Evolutionary conservation across 192 early-diverging fungal species (phyloP).

Genomic region (Gorgonomyces haynaldii): DNA sequence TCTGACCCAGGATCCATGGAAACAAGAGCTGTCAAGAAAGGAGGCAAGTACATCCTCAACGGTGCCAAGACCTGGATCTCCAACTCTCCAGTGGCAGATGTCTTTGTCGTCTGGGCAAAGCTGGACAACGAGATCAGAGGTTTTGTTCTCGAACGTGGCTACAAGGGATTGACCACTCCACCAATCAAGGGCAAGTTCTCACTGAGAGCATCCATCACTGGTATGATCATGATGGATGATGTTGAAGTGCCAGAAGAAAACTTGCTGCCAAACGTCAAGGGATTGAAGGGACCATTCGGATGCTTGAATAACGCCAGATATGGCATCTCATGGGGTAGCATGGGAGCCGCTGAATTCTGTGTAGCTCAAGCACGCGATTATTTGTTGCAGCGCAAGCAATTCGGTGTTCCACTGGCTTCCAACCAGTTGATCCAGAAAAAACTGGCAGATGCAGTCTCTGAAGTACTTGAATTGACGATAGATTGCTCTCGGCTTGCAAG

Average conservation of each 20-base stretch:
- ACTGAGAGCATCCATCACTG: slow-evolving; percentile 83
- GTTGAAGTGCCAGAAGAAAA: slow-evolving; percentile 86
- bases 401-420: slow-evolving; percentile 78
- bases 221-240: slow-evolving; percentile 99
- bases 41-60: slow-evolving; percentile 59
- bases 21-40: slow-evolving; percentile 66
- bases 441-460: slow-evolving; percentile 84
- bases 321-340: slow-evolving; percentile 92
- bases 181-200: slow-evolving; percentile 93
- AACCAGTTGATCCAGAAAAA: slow-evolving; percentile 97
- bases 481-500: slow-evolving; percentile 79
- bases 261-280: slow-evolving; percentile 79
- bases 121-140: slow-evolving; percentile 77
- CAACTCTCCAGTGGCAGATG: slow-evolving; percentile 94
- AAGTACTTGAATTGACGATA: slow-evolving; percentile 28
- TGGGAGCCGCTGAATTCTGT: slow-evolving; percentile 92
- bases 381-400: slow-evolving; percentile 81
- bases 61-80: slow-evolving; percentile 99
- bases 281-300: slow-evolving; percentile 88
- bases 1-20: slow-evolving; percentile 90
- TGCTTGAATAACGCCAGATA: slow-evolving; percentile 96
- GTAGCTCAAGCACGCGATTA: slow-evolving; percentile 81
- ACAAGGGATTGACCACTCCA: slow-evolving; percentile 81
- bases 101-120: slow-evolving; percentile 96
- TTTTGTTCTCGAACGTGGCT: slow-evolving; percentile 85